Evolutionary conservation across 805 yeast species (phyloP), one percentile per base, ranked within the genome.

Genomic region (Candida coleopterorum): DNA sequence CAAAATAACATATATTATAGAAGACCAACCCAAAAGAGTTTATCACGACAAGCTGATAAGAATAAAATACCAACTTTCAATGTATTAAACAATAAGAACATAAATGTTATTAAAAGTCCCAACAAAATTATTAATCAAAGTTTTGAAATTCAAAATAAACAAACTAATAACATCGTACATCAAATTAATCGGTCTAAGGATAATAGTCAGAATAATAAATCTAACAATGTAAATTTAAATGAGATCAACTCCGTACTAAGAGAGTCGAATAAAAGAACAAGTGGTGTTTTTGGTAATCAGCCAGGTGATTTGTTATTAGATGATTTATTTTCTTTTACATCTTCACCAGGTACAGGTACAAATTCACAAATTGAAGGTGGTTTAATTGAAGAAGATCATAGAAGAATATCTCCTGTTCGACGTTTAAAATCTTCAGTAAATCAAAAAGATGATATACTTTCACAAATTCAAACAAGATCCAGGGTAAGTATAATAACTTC

Each of bases 301-400:
- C 81, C 81, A 1, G 81, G 81, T 0, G 80, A 75, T 46, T 77
- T 79, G 16, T 23, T 38, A 17, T 69, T 53, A 6, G 22, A 28
- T 9, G 30, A 33, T 24, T 39, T 45, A 36, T 32, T 26, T 14
- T 8, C 22, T 4, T 6, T 16, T 3, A 4, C 25, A 4, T 23
- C 28, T 3, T 28, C 34, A 9, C 4, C 28, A 25, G 16, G 6
- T 9, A 16, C 30, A 17, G 18, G 7, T 12, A 25, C n/a, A 9
- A 12, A 25, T 9, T 25, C 28, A 25, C 7, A 8, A 25, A n/a
- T n/a, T n/a, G n/a, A n/a, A n/a, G n/a, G n/a, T n/a, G n/a, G n/a
- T n/a, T n/a, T n/a, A n/a, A n/a, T n/a, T n/a, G n/a, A n/a, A n/a
- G n/a, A n/a, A n/a, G n/a, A n/a, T n/a, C n/a, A n/a, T n/a, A n/a